phyloP scores from a whole-genome alignment of 768 basidiomycete genomes.

The Tremella fuciformis region DNA sequence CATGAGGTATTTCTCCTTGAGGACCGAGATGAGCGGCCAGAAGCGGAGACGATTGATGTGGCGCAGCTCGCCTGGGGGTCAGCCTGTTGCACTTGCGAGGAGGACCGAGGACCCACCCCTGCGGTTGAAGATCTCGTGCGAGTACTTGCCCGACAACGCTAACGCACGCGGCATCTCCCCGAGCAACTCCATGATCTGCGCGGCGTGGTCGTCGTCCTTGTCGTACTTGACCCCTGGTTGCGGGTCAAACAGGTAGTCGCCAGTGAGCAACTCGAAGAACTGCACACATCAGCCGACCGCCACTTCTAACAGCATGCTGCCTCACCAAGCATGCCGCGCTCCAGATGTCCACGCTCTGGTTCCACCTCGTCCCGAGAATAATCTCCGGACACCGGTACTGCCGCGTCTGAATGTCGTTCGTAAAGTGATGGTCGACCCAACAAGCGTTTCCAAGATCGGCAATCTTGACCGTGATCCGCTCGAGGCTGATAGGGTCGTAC shows the following conservation, averaged over 20 bases:
- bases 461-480: conserved; percentile 89
- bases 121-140: conserved; percentile 91
- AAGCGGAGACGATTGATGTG: conserved; percentile 91
- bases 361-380: conserved; percentile 94
- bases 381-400: conserved; percentile 98
- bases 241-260: conserved; percentile 97
- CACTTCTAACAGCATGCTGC: conserved; percentile 16
- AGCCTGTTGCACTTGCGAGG: background rate
- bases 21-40: conserved; percentile 72
- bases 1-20: conserved; percentile 94
- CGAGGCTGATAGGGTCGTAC: conserved; percentile 47
- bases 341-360: conserved; percentile 93
- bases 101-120: conserved; percentile 61
- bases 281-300: conserved; percentile 47
- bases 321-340: conserved; percentile 88
- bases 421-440: conserved; percentile 86
- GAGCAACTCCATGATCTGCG: conserved; percentile 93
- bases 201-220: conserved; percentile 97
- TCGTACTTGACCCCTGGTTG: conserved; percentile 90
- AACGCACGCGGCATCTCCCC: conserved; percentile 70
- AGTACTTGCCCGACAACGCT: conserved; percentile 88
- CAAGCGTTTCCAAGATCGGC: conserved; percentile 97
- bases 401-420: conserved; percentile 96
- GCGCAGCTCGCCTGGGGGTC: conserved; percentile 69
- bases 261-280: conserved; percentile 94